phyloP scores from a whole-genome alignment of 441 rosid species.

The Metrosideros polymorpha region DNA sequence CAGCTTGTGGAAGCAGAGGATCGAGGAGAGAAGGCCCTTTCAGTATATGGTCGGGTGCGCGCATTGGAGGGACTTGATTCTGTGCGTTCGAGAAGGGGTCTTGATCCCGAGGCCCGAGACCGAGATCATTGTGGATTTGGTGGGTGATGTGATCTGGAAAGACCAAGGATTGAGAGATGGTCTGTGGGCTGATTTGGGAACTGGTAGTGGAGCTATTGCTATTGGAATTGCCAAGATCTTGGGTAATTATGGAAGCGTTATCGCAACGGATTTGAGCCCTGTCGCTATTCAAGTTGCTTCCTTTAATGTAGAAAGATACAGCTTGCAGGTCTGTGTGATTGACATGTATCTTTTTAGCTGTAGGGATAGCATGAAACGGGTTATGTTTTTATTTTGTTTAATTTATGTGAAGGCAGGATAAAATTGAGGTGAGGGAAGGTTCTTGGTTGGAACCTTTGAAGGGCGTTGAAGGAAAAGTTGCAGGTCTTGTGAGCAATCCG shows the following conservation, averaged over 20 bases:
- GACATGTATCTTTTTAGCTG: neutral
- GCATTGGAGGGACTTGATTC: slow-evolving; percentile 85
- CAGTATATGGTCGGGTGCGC: slow-evolving; percentile 91
- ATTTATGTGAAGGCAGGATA: slow-evolving; percentile 23
- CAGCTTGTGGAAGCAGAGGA: slow-evolving; percentile 64
- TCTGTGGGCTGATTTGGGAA: slow-evolving; percentile 71
- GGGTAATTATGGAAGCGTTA: slow-evolving; percentile 40
- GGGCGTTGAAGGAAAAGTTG: slow-evolving; percentile 51
- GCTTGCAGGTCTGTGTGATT: slow-evolving; percentile 30
- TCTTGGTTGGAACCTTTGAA: slow-evolving; percentile 81
- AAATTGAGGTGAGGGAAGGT: slow-evolving; percentile 57
- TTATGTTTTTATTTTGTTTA: neutral
- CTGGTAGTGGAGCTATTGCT: slow-evolving; percentile 79
- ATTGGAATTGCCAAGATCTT: slow-evolving; percentile 48
- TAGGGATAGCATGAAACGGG: neutral
- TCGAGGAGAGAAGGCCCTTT: slow-evolving; percentile 74
- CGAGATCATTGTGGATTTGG: slow-evolving; percentile 65
- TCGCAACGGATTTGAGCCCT: slow-evolving; percentile 74
- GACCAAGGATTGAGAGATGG: slow-evolving; percentile 28
- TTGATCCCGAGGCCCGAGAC: slow-evolving; percentile 94
- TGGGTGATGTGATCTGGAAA: slow-evolving; percentile 23
- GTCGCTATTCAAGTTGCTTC: slow-evolving; percentile 51
- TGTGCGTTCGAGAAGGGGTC: slow-evolving; percentile 84
- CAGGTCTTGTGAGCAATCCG: slow-evolving; percentile 81
- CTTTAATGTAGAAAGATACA: slow-evolving; percentile 58